phyloP scores from a whole-genome alignment of 2,329 filamentous ascomycete genomes.

The Ampelomyces quisqualis region DNA sequence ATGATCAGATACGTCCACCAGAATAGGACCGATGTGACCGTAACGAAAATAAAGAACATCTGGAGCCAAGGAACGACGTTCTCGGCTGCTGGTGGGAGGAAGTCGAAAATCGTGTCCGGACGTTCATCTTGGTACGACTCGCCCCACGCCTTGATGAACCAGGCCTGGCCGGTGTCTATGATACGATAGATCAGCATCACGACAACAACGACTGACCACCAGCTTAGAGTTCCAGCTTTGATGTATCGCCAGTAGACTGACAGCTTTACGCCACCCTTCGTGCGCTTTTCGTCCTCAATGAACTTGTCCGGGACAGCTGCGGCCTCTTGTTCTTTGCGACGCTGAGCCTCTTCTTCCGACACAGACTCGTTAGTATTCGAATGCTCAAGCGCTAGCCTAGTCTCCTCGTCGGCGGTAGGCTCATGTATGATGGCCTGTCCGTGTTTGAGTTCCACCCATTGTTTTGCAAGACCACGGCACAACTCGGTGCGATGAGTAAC shows the following conservation, averaged over 20 bases:
- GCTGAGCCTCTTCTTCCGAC: slow-evolving; percentile 41
- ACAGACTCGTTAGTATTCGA: slow-evolving; percentile 41
- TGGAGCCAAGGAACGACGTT: slow-evolving; percentile 74
- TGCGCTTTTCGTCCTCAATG: slow-evolving; percentile 74
- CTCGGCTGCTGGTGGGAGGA: slow-evolving; percentile 64
- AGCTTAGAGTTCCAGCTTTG: slow-evolving; percentile 72
- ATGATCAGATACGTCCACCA: slow-evolving; percentile 66
- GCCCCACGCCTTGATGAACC: slow-evolving; percentile 86
- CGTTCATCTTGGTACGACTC: slow-evolving; percentile 62
- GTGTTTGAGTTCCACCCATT: slow-evolving; percentile 69
- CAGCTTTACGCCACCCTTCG: slow-evolving; percentile 71
- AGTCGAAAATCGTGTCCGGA: slow-evolving; percentile 39
- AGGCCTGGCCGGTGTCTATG: slow-evolving; percentile 66
- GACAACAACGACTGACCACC: slow-evolving; percentile 68
- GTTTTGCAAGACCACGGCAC: slow-evolving; percentile 69
- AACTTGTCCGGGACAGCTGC: slow-evolving; percentile 70
- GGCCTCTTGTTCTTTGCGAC: slow-evolving; percentile 43
- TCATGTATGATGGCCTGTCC: slow-evolving; percentile 54
- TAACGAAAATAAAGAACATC: slow-evolving; percentile 64
- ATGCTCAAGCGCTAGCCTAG: slow-evolving; percentile 45
- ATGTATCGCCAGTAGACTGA: slow-evolving; percentile 84
- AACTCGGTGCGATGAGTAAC: slow-evolving; percentile 70
- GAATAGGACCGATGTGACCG: slow-evolving; percentile 43
- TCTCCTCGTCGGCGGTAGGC: slow-evolving; percentile 49
- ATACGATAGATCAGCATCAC: slow-evolving; percentile 65